phyloP scores from a whole-genome alignment of 139 green algal species.

The Gonium pectorale region DNA sequence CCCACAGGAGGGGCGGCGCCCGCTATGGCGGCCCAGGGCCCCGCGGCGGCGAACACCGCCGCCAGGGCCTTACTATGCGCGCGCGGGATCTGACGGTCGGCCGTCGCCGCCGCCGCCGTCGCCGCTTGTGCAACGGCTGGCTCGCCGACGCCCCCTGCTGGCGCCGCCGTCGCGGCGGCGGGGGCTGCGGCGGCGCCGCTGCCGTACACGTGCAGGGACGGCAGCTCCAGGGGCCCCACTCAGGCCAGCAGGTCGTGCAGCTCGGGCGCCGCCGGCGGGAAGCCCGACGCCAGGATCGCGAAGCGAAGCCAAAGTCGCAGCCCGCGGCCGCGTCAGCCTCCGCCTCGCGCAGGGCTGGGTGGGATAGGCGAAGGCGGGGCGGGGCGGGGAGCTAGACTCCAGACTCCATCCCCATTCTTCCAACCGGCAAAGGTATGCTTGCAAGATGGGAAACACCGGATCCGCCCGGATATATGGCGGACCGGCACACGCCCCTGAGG shows the following conservation, averaged over 20 bases:
- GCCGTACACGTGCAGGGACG: slow-evolving; percentile 60
- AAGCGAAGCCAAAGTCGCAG: slow-evolving; percentile 44
- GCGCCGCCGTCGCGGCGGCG: not conserved
- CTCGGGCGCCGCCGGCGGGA: slow-evolving; percentile 3
- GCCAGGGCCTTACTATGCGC: slow-evolving; percentile 1
- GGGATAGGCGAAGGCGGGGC: too few relatives aligned
- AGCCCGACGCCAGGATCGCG: slow-evolving; percentile 56
- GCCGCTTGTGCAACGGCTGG: not conserved
- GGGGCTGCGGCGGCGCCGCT: not conserved
- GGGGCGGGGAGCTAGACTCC: too few relatives aligned
- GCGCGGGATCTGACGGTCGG: slow-evolving; percentile 19
- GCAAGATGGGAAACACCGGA: too few relatives aligned
- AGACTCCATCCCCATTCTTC: too few relatives aligned
- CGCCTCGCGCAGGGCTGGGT: too few relatives aligned
- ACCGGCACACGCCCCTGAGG: too few relatives aligned
- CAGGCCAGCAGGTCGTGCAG: slow-evolving; percentile 24
- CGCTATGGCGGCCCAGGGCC: too few relatives aligned
- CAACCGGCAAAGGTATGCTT: too few relatives aligned
- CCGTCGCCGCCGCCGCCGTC: not conserved
- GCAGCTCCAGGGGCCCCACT: slow-evolving; percentile 33
- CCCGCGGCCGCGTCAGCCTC: not conserved
- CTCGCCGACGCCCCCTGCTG: not conserved
- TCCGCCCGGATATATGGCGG: too few relatives aligned
- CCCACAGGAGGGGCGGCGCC: too few relatives aligned
- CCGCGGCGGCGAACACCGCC: not conserved